phyloP scores from a whole-genome alignment of 2,329 filamentous ascomycete species.

The Trichophyton simii region DNA sequence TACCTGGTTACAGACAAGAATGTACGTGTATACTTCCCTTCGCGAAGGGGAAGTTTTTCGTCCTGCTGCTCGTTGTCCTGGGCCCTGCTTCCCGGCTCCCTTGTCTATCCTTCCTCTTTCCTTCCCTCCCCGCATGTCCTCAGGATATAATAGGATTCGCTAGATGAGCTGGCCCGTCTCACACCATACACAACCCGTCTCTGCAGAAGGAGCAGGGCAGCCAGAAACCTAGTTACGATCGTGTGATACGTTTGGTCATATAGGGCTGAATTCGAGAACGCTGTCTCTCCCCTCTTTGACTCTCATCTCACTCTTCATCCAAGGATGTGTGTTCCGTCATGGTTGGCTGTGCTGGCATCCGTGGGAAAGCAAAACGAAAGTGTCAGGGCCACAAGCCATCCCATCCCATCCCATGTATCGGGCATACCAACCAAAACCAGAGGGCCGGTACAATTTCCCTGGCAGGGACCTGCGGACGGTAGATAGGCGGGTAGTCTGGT shows the following conservation, averaged over 20 bases:
- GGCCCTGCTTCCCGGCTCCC: not conserved
- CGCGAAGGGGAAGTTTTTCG: not conserved
- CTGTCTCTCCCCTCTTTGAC: not conserved
- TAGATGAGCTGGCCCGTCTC: not conserved
- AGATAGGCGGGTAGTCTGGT: not conserved
- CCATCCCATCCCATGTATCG: not conserved
- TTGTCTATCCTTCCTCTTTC: not conserved
- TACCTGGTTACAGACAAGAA: not conserved
- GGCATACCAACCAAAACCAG: not conserved
- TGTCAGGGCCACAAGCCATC: not conserved
- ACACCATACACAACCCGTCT: not conserved
- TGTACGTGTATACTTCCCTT: not conserved
- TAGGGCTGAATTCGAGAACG: conserved; percentile 2
- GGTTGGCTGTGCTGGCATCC: not conserved
- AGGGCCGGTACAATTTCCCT: not conserved
- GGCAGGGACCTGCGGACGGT: not conserved
- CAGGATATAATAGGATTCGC: not conserved
- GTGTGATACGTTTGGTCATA: not conserved
- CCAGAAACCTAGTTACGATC: not conserved
- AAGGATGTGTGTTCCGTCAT: not conserved
- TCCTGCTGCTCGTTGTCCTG: not conserved
- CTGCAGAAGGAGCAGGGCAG: not conserved
- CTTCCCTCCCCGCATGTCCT: not conserved
- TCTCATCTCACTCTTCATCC: not conserved
- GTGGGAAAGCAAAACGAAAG: not conserved